Conservation (phyloP, 129 eudicot species). For the Sambucus nigra region DNA sequence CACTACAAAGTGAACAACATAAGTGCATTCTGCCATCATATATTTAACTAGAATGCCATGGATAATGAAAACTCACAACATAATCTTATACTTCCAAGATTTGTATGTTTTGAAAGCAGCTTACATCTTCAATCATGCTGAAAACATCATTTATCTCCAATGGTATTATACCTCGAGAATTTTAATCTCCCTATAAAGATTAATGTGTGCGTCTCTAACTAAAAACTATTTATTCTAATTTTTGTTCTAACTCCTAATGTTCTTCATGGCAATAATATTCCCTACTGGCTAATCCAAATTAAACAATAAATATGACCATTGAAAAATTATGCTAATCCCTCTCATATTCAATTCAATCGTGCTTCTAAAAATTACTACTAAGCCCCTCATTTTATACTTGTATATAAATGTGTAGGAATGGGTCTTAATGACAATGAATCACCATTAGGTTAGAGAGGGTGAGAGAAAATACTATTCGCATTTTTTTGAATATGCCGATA, state of each 20-base stretch:
- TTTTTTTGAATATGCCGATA: too few species aligned
- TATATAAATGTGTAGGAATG: too few species aligned
- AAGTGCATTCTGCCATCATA: constrained; percentile 2
- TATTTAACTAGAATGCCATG: constrained; percentile 12
- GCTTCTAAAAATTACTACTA: too few species aligned
- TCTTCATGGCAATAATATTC: not conserved
- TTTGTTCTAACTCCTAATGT: not conserved
- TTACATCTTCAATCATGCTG: constrained; percentile 97
- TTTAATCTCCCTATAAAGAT: constrained; percentile 82
- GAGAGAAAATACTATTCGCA: too few species aligned
- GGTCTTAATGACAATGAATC: too few species aligned
- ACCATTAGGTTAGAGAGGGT: too few species aligned
- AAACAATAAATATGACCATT: too few species aligned
- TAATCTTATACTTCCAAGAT: not conserved
- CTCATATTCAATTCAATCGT: not conserved
- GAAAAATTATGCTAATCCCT: not conserved
- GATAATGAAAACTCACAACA: not conserved
- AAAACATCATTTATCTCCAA: constrained; percentile 95
- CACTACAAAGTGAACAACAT: not conserved
- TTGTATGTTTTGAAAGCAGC: constrained; percentile 18
- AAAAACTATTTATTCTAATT: too few species aligned
- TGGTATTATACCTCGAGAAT: constrained; percentile 88
- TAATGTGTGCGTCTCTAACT: too few species aligned
- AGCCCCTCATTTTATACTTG: too few species aligned
- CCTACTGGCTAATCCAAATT: too few species aligned